Evolutionary conservation across 2,329 filamentous ascomycete species (phyloP), one percentile per base, ranked within the genome.

Genomic region (Lecanosticta acicola): DNA sequence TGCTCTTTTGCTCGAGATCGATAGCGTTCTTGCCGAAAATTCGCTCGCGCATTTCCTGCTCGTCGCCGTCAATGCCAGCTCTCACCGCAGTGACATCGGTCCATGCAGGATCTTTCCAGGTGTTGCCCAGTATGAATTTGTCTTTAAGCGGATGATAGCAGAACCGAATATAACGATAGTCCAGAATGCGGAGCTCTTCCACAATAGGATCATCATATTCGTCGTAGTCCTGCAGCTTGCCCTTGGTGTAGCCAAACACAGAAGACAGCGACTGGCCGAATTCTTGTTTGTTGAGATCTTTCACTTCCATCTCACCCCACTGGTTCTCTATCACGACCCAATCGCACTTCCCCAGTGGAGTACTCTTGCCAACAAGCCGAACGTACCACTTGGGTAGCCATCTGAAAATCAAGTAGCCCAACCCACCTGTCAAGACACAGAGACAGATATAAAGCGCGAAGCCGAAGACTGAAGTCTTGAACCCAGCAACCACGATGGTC

Each of bases 281-380:
- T 7, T 63, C 64, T 54, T 80, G 70, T 38, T 66, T 72, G 47
- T 75, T 74, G 10, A 97, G 76, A 40, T 81, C 63, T 59, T 94
- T 79, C n/a, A 93, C 79, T 10, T 78, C 75, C 66, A 97, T 85
- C 66, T 97, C 91, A 40, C 86, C 85, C 91, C 93, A 97, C 76
- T 97, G 89, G 61, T 98, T 96, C 77, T 96, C 93, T 53, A 97
- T 79, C 20, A 94, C 90, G 35, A 95, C 84, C 93, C 94, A 98
- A 49, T 86, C 77, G 60, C 87, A 93, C 44, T 85, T 79, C 43
- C 77, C 76, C 21, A 98, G 72, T 2, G 86, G 74, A 13, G 79
- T 79, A 3, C 81, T 71, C 43, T 72, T 77, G 20, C 93, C 93
- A 33, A 87, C 74, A 34, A 97, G 64, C 39, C 76, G 77, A 40